Percentiles rank a stretch among this genome's conserved stretches.
Conservation (phyloP, 1,284 basidiomycete species). For the Schizophyllum amplum region DNA sequence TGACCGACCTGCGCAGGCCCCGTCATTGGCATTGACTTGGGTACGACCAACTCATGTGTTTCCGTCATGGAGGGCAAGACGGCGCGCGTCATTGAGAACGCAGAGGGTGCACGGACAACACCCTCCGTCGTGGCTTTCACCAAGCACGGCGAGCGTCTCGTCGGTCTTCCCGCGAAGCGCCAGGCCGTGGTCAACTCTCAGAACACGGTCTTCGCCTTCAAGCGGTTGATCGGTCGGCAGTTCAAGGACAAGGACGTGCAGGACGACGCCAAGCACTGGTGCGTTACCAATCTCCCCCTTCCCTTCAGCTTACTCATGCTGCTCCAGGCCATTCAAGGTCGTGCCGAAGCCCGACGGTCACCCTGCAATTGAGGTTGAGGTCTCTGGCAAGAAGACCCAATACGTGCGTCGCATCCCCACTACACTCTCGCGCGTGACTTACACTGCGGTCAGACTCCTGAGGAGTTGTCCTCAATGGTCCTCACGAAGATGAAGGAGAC, state of each 20-base stretch:
- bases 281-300: constrained; percentile 13
- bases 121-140: constrained; percentile 99
- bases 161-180: constrained; percentile 95
- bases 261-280: constrained; percentile 82
- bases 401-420: constrained; percentile 41
- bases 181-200: constrained; percentile 96
- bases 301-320: not conserved
- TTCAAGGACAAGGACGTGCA: constrained; percentile 92
- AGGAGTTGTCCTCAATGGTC: constrained; percentile 83
- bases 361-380: constrained; percentile 78
- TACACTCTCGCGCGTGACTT: constrained; percentile 3
- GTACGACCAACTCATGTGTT: constrained; percentile 90
- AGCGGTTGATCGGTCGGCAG: constrained; percentile 93
- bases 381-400: constrained; percentile 55
- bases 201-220: constrained; percentile 94
- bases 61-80: constrained; percentile 95
- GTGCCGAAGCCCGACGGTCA: constrained; percentile 63
- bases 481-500: constrained; percentile 95
- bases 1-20: constrained; percentile 40
- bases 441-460: constrained; percentile 46
- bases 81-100: constrained; percentile 93
- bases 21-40: constrained; percentile 80
- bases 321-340: constrained; percentile 73
- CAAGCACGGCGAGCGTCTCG: constrained; percentile 88
- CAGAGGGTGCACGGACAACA: constrained; percentile 96